Conservation (phyloP, 2,329 filamentous ascomycete species). For the Mycosphaerelloides madeirae region DNA sequence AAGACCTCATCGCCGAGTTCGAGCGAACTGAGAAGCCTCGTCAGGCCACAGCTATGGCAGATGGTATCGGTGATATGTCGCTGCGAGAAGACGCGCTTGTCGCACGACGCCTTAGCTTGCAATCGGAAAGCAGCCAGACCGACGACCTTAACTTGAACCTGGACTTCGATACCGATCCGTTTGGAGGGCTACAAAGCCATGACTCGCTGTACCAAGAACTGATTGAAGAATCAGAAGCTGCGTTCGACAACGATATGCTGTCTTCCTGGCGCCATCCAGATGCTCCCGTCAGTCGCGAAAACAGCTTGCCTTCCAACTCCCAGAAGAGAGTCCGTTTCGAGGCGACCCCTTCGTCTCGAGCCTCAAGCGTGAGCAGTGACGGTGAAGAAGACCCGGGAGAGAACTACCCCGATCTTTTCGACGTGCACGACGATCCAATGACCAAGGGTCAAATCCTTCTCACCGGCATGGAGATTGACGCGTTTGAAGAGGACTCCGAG, state of each 20-base stretch:
- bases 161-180: conserved; percentile 29
- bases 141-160: conserved; percentile 14
- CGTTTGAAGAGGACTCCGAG: conserved; percentile 26
- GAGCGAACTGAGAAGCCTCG: conserved; percentile 21
- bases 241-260: conserved; percentile 14
- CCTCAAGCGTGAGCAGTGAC: conserved; percentile 27
- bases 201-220: conserved; percentile 25
- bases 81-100: conserved; percentile 16
- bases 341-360: conserved; percentile 28
- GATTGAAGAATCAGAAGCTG: conserved; percentile 26
- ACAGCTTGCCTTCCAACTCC: conserved; percentile 21
- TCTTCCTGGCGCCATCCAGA: conserved; percentile 24
- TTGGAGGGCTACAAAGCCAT: conserved; percentile 22
- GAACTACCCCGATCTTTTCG: conserved; percentile 34
- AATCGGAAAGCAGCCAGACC: conserved; percentile 17
- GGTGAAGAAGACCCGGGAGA: conserved; percentile 30
- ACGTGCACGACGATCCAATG: conserved; percentile 21
- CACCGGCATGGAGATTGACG: conserved; percentile 24
- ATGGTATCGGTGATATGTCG: conserved; percentile 21
- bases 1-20: conserved; percentile 28
- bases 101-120: conserved; percentile 23
- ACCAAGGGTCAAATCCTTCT: conserved; percentile 12
- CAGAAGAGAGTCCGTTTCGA: conserved; percentile 35
- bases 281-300: conserved; percentile 12
- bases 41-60: conserved; percentile 18